A percentile compares a stretch with the other conserved stretches of the same genome.
These are phyloP conservation scores for Fusarium irregulare DNA, from an alignment of 2,329 filamentous ascomycete species.

Conservation along the genomic window DNA sequence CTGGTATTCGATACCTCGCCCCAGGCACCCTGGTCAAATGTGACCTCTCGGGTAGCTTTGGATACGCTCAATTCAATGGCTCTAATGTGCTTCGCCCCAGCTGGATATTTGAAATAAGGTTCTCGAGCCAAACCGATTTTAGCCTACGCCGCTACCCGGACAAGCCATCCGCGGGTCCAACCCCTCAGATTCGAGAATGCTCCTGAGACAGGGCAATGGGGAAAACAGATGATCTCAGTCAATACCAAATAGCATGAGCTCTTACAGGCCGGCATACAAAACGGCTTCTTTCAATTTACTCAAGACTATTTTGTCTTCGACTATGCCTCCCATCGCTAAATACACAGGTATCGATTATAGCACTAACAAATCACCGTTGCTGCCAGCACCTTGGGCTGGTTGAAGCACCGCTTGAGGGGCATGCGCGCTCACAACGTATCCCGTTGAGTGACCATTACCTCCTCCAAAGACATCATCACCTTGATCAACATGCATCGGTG, in stretches of 20 bases:
- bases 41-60: not conserved
- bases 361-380: slow-evolving; percentile 78
- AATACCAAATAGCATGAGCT: not conserved
- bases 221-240: slow-evolving; percentile 3
- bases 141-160: slow-evolving; percentile 17
- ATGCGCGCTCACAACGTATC: slow-evolving; percentile 84
- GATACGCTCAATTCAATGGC: slow-evolving; percentile 3
- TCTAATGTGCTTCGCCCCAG: slow-evolving; percentile 27
- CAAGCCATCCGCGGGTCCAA: slow-evolving; percentile 18
- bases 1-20: slow-evolving; percentile 20
- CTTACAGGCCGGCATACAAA: not conserved
- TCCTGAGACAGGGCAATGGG: slow-evolving; percentile 2
- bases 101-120: slow-evolving; percentile 39
- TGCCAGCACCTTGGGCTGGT: slow-evolving; percentile 70
- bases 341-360: slow-evolving; percentile 57
- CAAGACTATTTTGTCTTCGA: slow-evolving; percentile 17
- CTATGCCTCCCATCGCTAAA: slow-evolving; percentile 34
- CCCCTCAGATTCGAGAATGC: slow-evolving; percentile 14
- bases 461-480: slow-evolving; percentile 72
- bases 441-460: slow-evolving; percentile 62
- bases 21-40: slow-evolving; percentile 11
- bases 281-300: slow-evolving; percentile 2
- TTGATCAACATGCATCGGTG: slow-evolving; percentile 73
- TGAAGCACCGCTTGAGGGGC: slow-evolving; percentile 81
- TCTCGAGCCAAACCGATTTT: slow-evolving; percentile 35